A percentile compares a stretch with the other conserved stretches of the same genome.
Evolutionary conservation across 768 basidiomycete species (phyloP).

Genomic region (Boletus reticulatus): DNA sequence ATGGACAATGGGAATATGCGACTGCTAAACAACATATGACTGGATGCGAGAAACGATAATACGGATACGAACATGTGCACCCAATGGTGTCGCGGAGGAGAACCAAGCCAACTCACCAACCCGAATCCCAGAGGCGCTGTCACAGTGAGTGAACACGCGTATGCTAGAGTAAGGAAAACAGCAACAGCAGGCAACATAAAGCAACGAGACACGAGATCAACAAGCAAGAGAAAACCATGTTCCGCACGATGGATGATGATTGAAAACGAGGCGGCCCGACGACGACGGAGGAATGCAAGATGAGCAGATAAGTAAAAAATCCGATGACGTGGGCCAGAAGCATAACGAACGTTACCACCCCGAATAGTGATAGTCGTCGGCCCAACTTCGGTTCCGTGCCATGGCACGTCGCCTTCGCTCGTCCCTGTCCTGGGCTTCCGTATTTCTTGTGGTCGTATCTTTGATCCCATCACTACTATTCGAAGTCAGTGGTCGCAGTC

Average conservation of each 20-base stretch:
- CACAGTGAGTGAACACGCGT: conserved; percentile 7
- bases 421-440: conserved; percentile 36
- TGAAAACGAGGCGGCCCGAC: conserved; percentile 15
- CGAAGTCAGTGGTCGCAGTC: conserved; percentile 36
- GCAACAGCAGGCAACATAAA: conserved; percentile 11
- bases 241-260: conserved; percentile 15
- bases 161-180: conserved; percentile 17
- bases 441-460: conserved; percentile 12
- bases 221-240: conserved; percentile 22
- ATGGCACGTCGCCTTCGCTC: conserved; percentile 45
- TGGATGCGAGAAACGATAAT: conserved; percentile 17
- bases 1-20: conserved; percentile 30
- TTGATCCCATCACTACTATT: conserved; percentile 20
- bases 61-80: conserved; percentile 15
- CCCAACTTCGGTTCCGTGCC: conserved; percentile 65
- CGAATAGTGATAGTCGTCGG: conserved; percentile 61
- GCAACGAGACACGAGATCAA: conserved; percentile 7
- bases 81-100: conserved; percentile 15
- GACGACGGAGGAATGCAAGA: conserved; percentile 19
- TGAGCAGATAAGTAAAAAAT: conserved; percentile 24
- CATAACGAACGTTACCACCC: conserved; percentile 50
- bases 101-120: conserved; percentile 16
- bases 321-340: conserved; percentile 13
- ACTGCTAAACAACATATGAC: conserved; percentile 22
- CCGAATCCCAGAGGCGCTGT: conserved; percentile 8